Conservation (phyloP, 1,284 basidiomycete species). For the Apiotrichum laibachii region DNA sequence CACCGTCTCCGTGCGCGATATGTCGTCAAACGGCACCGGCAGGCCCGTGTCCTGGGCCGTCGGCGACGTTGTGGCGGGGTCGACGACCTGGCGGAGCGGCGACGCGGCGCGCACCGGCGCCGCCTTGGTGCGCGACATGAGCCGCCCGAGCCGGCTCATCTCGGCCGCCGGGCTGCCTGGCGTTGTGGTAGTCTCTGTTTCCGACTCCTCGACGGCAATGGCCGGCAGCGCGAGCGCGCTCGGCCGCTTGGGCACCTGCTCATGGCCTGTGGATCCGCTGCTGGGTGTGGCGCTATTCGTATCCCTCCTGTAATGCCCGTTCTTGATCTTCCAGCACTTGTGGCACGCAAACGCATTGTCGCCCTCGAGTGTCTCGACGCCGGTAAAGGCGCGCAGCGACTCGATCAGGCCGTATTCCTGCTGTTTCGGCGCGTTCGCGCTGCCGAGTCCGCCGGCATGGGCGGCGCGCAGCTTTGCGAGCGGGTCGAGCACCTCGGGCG, state of each 20-base stretch:
- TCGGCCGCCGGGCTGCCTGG: no score
- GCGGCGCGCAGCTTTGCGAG: conserved; percentile 41
- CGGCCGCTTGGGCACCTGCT: neutral
- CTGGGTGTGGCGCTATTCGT: neutral
- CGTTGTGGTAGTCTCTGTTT: neutral
- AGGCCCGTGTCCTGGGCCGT: neutral
- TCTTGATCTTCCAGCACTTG: conserved; percentile 75
- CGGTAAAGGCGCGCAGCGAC: conserved; percentile 78
- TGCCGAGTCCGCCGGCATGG: conserved; percentile 26
- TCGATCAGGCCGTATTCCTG: conserved; percentile 52
- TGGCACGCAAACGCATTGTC: conserved; percentile 92
- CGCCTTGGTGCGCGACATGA: neutral
- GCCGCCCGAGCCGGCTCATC: no score
- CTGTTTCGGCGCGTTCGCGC: conserved; percentile 3
- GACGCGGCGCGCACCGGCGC: conserved; percentile 31
- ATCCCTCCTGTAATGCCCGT: conserved; percentile 37
- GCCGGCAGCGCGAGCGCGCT: conserved; percentile 14
- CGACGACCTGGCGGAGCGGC: conserved; percentile 36
- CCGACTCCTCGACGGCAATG: conserved; percentile 9
- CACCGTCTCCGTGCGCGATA: neutral
- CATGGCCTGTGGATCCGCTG: neutral
- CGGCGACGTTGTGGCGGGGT: conserved; percentile 1
- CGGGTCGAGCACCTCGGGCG: conserved; percentile 30
- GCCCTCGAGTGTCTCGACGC: conserved; percentile 84
- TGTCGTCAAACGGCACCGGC: conserved; percentile 8